These are phyloP conservation scores for Hypoxylon rickii DNA, from an alignment of 495 filamentous ascomycete genomes.

Conservation along the genomic window DNA sequence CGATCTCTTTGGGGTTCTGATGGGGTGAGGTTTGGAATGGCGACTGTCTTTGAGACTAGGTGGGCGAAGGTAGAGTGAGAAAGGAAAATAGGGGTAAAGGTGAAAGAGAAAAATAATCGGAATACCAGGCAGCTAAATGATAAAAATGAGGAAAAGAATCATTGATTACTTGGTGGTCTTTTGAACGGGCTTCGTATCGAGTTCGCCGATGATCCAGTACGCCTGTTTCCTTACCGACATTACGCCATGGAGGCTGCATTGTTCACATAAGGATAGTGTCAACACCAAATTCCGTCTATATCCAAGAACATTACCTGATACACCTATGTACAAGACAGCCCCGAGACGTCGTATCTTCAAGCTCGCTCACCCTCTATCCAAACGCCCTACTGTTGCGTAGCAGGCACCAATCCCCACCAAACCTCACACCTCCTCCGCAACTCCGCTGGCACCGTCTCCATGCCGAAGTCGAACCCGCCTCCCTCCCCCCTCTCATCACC, in stretches of 20 bases:
- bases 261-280: too few species aligned
- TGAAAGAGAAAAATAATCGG: too few species aligned
- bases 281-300: not conserved
- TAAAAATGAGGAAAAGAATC: too few species aligned
- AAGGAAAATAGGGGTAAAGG: not conserved
- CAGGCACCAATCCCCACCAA: conserved; percentile 52
- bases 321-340: not conserved
- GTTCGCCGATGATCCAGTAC: too few species aligned
- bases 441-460: conserved; percentile 40
- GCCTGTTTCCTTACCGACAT: too few species aligned
- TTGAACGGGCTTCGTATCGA: too few species aligned
- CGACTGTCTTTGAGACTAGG: conserved; percentile 34
- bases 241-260: too few species aligned
- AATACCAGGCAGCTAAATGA: too few species aligned
- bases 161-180: too few species aligned
- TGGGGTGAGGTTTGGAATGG: conserved; percentile 28
- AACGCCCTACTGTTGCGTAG: conserved; percentile 37
- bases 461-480: conserved; percentile 22
- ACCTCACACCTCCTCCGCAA: conserved; percentile 53
- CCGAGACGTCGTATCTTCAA: not conserved
- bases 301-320: too few species aligned
- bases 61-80: conserved; percentile 4
- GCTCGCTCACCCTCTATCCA: not conserved
- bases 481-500: conserved; percentile 1
- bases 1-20: conserved; percentile 37